Evolutionary conservation across 768 basidiomycete genomes (phyloP), one percentile per base, ranked within the genome.

Genomic region (Boletales sp.): DNA sequence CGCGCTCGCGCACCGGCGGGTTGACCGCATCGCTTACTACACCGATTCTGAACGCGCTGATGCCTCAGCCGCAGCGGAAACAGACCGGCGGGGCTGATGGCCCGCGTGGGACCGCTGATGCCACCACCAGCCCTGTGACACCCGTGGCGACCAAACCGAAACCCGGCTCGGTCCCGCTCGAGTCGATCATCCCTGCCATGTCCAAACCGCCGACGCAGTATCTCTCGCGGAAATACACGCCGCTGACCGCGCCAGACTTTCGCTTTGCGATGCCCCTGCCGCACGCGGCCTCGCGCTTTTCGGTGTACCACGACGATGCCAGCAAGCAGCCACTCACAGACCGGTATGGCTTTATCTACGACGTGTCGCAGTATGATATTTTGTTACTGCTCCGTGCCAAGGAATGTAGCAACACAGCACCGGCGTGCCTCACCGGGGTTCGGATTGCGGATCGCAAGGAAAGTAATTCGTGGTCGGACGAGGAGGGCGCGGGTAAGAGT

Each of bases 341-440:
- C 53, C 83, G 90, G 6, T 94, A 86, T 59, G 93, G 93, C 0
- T 94, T 94, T 71, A 85, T 94, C 67, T 94, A 94, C 51, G 90
- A 93, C 56, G 79, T 92, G 1, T 81, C 84, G 3, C 78, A 83
- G 57, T 90, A 92, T 58, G 92, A 94, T 58, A 76, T 88, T 24
- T 74, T 91, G 21, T 70, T 95, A 13, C 76, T 94, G 24, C 66
- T 87, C 9, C 76, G 87, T 27, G 88, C 87, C 15, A 80, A 76
- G 59, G 83, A 84, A 48, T 90, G 86, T 51, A 74, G 79, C 41
- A 86, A 79, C 57, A 80, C 85, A 0, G 90, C 90, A 0, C 90
- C 91, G 4, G 89, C 90, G 8, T 90, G 88, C 60, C 71, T 90
- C 41, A 93, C 90, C 0, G 92, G 91, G 1, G 85, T 92, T 51